phyloP scores from a whole-genome alignment of 2,329 filamentous ascomycete species.

The Zasmidium cellare region DNA sequence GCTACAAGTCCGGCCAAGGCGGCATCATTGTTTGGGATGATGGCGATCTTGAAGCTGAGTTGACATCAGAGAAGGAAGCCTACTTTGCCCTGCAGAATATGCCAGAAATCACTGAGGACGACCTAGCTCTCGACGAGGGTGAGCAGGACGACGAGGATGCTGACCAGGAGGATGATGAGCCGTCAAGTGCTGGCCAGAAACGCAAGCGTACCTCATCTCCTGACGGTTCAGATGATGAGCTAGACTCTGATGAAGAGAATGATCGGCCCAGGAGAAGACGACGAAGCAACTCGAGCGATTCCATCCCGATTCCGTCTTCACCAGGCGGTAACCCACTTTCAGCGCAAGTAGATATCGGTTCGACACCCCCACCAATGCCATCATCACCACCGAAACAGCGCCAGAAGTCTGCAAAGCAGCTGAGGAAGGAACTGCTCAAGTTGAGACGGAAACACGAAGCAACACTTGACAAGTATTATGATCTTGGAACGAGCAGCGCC shows the following conservation, averaged over 20 bases:
- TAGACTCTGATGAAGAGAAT: constrained; percentile 63
- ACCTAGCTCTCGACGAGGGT: constrained; percentile 61
- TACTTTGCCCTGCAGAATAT: constrained; percentile 86
- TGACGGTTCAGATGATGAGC: constrained; percentile 62
- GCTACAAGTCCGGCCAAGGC: constrained; percentile 76
- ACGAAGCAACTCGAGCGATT: constrained; percentile 78
- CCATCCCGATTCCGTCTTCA: constrained; percentile 71
- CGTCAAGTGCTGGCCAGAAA: constrained; percentile 43
- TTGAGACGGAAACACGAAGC: constrained; percentile 75
- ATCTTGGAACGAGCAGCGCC: constrained; percentile 83
- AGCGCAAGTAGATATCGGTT: constrained; percentile 33
- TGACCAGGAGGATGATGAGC: constrained; percentile 31
- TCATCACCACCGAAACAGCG: constrained; percentile 61
- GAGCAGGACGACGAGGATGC: constrained; percentile 43
- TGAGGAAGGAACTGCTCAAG: constrained; percentile 72
- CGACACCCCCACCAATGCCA: constrained; percentile 35
- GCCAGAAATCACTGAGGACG: constrained; percentile 81
- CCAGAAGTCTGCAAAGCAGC: constrained; percentile 67
- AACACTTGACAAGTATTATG: constrained; percentile 79
- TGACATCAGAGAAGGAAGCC: constrained; percentile 72
- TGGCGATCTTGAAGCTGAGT: constrained; percentile 85
- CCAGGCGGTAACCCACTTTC: constrained; percentile 43
- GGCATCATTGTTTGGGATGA: constrained; percentile 95
- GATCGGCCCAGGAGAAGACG: constrained; percentile 76
- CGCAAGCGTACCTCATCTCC: constrained; percentile 78